These are phyloP conservation scores for Podospora sp. DNA, from an alignment of 495 filamentous ascomycete species.

Conservation along the genomic window DNA sequence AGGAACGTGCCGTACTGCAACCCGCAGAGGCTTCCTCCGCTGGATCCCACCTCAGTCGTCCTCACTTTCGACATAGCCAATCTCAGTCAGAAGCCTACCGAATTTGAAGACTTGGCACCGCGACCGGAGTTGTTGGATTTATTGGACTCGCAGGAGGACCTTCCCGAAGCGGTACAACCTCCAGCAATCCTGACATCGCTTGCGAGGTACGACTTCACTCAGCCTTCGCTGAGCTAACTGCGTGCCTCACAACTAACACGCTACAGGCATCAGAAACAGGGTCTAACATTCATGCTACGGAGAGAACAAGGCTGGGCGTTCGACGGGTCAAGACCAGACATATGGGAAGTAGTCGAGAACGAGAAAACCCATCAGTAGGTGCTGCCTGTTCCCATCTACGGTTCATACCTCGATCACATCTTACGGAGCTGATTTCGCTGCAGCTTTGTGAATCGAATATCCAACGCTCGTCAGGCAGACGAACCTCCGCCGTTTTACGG, in stretches of 20 bases:
- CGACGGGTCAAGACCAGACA: constrained; percentile 19
- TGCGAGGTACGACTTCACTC: background rate
- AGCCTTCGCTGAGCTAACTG: too few relatives aligned
- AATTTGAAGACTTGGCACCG: background rate
- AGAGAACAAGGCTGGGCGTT: constrained; percentile 44
- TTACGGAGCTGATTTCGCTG: too few relatives aligned
- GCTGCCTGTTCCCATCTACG: too few relatives aligned
- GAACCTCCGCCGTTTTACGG: constrained; percentile 36
- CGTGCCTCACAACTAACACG: background rate
- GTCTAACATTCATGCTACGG: constrained; percentile 46
- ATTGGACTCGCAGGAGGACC: constrained; percentile 9
- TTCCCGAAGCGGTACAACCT: constrained; percentile 36
- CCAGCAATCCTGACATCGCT: constrained; percentile 17
- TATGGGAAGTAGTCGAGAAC: too few relatives aligned
- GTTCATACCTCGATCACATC: too few relatives aligned
- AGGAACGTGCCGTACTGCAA: constrained; percentile 45
- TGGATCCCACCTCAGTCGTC: constrained; percentile 31
- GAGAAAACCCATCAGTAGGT: too few relatives aligned
- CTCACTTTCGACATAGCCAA: constrained; percentile 20
- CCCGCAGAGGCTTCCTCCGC: constrained; percentile 33
- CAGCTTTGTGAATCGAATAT: constrained; percentile 28
- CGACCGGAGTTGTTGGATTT: constrained; percentile 21
- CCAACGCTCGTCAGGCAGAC: constrained; percentile 21
- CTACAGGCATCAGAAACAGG: constrained; percentile 48
- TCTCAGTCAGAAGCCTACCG: background rate